Conservation (phyloP, 2,329 filamentous ascomycete genomes). For the Diaporthe nobilis region DNA sequence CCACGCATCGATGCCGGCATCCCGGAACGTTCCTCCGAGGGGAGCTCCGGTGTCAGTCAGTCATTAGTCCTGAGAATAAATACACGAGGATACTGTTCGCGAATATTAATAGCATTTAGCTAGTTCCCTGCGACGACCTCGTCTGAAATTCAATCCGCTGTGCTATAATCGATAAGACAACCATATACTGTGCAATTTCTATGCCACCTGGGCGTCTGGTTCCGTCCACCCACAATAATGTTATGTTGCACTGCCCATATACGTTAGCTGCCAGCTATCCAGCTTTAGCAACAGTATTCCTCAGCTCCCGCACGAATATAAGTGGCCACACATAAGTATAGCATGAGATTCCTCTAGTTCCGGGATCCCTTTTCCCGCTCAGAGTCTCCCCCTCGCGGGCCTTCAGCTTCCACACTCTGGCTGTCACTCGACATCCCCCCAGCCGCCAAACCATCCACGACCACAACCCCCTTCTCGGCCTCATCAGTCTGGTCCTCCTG, state of each 20-base stretch:
- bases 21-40: background rate
- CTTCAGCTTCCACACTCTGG: background rate
- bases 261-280: background rate
- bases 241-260: too few species aligned
- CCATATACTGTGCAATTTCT: background rate
- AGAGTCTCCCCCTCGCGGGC: background rate
- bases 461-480: conserved; percentile 37
- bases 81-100: background rate
- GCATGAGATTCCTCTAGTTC: background rate
- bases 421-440: conserved; percentile 18
- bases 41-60: background rate
- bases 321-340: background rate
- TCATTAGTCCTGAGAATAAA: background rate
- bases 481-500: background rate
- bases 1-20: too few species aligned
- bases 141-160: background rate
- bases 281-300: too few species aligned
- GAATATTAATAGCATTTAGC: background rate
- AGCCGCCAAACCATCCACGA: background rate
- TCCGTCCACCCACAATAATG: background rate
- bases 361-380: background rate
- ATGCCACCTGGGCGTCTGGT: background rate
- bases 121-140: background rate
- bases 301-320: too few species aligned
- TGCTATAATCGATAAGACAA: background rate